phyloP scores from a whole-genome alignment of 805 yeast species.

The Metschnikowia koreensis region DNA sequence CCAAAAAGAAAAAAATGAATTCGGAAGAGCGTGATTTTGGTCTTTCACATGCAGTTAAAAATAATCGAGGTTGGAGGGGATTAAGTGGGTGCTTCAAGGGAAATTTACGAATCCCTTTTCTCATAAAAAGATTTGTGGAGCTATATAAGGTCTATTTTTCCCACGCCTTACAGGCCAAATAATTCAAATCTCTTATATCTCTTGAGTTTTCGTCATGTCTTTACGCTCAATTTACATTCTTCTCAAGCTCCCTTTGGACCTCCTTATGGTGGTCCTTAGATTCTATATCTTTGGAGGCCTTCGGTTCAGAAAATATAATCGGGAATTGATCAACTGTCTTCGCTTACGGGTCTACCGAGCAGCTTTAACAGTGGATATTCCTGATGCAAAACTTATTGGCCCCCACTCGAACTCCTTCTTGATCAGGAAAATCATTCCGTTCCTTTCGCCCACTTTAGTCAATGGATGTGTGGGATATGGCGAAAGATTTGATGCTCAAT shows the following conservation, averaged over 20 bases:
- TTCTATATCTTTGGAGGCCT: constrained; percentile 19
- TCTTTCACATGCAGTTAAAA: too few relatives aligned
- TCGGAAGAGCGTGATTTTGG: too few relatives aligned
- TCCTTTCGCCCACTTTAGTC: constrained; percentile 8
- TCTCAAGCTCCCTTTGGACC: constrained; percentile 14
- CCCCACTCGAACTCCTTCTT: constrained; percentile 17
- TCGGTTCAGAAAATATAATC: constrained; percentile 15
- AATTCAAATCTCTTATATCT: neutral
- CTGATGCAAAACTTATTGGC: constrained; percentile 12
- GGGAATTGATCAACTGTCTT: constrained; percentile 14
- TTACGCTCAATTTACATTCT: constrained; percentile 11
- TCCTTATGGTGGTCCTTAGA: constrained; percentile 14
- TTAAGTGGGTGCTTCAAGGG: too few relatives aligned
- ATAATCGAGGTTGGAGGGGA: too few relatives aligned
- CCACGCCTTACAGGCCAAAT: too few relatives aligned
- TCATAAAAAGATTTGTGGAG: too few relatives aligned
- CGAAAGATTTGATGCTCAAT: constrained; percentile 26
- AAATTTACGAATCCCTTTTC: too few relatives aligned
- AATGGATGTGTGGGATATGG: constrained; percentile 30
- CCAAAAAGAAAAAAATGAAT: too few relatives aligned
- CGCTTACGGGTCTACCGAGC: constrained; percentile 15
- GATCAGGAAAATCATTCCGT: constrained; percentile 12
- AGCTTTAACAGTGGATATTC: constrained; percentile 14
- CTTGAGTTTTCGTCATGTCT: constrained; percentile 3
- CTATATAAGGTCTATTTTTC: too few relatives aligned